Conservation (phyloP, 208 protist genomes). For the Trypanosoma scelopori region DNA sequence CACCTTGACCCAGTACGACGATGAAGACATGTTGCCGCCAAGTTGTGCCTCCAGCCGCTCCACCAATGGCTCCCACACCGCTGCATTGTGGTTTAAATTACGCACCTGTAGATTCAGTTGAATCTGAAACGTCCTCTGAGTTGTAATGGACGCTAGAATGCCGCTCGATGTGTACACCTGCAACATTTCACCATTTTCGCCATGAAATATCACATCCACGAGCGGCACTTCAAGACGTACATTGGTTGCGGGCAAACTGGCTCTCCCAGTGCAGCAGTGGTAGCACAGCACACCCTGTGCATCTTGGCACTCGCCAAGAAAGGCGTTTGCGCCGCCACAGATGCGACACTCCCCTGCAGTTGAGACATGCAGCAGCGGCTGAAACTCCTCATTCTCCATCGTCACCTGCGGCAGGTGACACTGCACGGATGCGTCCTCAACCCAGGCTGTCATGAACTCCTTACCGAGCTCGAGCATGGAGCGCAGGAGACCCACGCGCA, state of each 20-base stretch:
- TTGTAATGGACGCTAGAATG: slow-evolving; percentile 36
- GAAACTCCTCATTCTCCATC: slow-evolving; percentile 53
- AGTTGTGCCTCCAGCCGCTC: slow-evolving; percentile 55
- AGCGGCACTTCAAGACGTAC: slow-evolving; percentile 61
- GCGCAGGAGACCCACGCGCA: slow-evolving; percentile 58
- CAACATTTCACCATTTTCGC: slow-evolving; percentile 51
- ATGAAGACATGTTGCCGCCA: slow-evolving; percentile 45
- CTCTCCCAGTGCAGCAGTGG: slow-evolving; percentile 76
- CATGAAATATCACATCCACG: slow-evolving; percentile 64
- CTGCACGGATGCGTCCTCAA: slow-evolving; percentile 49
- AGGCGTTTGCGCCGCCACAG: slow-evolving; percentile 47
- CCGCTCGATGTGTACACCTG: slow-evolving; percentile 47
- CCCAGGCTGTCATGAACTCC: slow-evolving; percentile 64
- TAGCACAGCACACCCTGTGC: slow-evolving; percentile 65
- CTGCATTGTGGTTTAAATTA: slow-evolving; percentile 70
- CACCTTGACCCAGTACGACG: slow-evolving; percentile 56
- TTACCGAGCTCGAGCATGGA: slow-evolving; percentile 67
- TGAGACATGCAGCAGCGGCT: slow-evolving; percentile 40
- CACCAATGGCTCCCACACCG: slow-evolving; percentile 85
- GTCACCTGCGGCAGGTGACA: slow-evolving; percentile 48
- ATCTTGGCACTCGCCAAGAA: slow-evolving; percentile 29
- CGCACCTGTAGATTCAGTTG: slow-evolving; percentile 48
- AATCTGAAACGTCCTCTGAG: slow-evolving; percentile 53
- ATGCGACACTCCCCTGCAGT: slow-evolving; percentile 54
- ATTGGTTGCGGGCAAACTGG: slow-evolving; percentile 52